These are phyloP conservation scores for Decorospora gaudefroyi DNA, from an alignment of 2,329 filamentous ascomycete species.

Conservation along the genomic window DNA sequence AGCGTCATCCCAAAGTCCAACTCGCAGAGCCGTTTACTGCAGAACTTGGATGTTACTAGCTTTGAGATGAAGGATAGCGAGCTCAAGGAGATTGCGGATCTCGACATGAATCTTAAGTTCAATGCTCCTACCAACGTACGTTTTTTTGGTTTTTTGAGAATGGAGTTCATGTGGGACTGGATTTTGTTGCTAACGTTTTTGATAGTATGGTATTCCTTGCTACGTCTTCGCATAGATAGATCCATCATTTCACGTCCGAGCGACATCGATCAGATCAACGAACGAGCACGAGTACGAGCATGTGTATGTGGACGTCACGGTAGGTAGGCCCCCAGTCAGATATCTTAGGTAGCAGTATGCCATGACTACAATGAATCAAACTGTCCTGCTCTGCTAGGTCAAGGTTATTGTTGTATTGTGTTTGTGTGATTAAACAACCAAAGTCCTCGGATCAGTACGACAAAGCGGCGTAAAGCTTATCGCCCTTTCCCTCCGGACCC, in stretches of 20 bases:
- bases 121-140: constrained; percentile 45
- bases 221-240: constrained; percentile 42
- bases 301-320: too few relatives aligned
- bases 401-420: too few relatives aligned
- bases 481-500: too few relatives aligned
- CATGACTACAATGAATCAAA: too few relatives aligned
- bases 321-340: too few relatives aligned
- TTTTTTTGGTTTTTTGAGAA: constrained; percentile 1
- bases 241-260: not conserved
- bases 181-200: constrained; percentile 17
- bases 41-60: constrained; percentile 42
- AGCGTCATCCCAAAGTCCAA: constrained; percentile 48
- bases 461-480: too few relatives aligned
- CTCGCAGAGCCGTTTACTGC: constrained; percentile 33
- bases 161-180: not conserved
- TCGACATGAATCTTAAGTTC: constrained; percentile 43
- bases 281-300: not conserved
- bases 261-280: constrained; percentile 1
- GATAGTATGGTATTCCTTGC: constrained; percentile 44
- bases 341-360: too few relatives aligned
- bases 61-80: constrained; percentile 40
- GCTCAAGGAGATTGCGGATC: constrained; percentile 36
- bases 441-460: too few relatives aligned
- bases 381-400: too few relatives aligned
- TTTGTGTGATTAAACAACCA: too few relatives aligned